phyloP scores from a whole-genome alignment of 352 stramenopile species.

The Phytopythium ostracodes region DNA sequence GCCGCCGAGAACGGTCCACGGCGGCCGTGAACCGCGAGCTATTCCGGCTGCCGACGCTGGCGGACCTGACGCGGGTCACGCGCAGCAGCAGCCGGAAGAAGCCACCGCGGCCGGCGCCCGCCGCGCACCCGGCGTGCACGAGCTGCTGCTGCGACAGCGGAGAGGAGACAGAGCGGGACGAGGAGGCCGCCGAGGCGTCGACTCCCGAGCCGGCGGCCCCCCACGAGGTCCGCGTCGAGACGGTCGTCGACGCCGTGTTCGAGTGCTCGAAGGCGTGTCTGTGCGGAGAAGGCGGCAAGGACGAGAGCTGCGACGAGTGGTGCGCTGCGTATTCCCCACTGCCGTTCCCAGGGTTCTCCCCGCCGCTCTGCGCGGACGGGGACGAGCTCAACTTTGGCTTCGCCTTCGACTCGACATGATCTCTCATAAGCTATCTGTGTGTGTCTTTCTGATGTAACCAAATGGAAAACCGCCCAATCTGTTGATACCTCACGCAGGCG shows the following conservation, averaged over 20 bases:
- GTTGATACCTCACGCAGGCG: neutral
- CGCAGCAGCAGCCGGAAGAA: constrained; percentile 4
- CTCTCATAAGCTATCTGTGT: neutral
- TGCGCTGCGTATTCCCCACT: constrained; percentile 7
- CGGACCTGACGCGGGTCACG: constrained; percentile 3
- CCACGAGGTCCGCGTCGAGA: neutral
- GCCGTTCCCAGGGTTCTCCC: constrained; percentile 3
- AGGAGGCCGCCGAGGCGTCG: neutral
- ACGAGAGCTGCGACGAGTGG: constrained; percentile 6
- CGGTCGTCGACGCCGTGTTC: constrained; percentile 1
- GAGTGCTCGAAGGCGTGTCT: constrained; percentile 5
- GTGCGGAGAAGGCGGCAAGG: neutral
- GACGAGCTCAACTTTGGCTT: neutral
- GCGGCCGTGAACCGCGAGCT: constrained; percentile 1
- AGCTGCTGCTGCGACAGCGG: neutral
- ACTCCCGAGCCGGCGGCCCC: neutral
- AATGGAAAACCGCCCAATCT: neutral
- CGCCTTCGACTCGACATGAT: neutral
- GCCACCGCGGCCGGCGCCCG: neutral
- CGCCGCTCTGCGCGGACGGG: constrained; percentile 4
- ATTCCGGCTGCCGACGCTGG: constrained; percentile 6
- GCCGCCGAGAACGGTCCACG: neutral
- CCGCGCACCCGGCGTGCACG: neutral
- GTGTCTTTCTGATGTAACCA: neutral
- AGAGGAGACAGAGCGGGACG: constrained; percentile 6